phyloP scores from a whole-genome alignment of 2,329 filamentous ascomycete species.

The Fusarium protoensiforme region DNA sequence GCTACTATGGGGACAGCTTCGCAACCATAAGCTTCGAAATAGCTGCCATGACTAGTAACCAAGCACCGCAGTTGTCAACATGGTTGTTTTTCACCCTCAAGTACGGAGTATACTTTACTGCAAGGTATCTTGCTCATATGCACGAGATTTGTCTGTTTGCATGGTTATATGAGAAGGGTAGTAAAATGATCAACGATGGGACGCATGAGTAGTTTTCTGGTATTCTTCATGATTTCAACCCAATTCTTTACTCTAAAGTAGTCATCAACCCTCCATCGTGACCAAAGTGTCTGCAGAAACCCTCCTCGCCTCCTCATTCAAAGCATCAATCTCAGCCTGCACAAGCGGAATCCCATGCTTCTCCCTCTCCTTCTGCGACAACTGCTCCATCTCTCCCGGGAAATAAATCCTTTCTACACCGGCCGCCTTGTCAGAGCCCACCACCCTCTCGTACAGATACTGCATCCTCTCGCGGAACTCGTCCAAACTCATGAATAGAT shows the following conservation, averaged over 20 bases:
- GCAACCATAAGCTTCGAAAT: background rate
- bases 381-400: slow-evolving; percentile 71
- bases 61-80: background rate
- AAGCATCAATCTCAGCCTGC: slow-evolving; percentile 63
- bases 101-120: background rate
- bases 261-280: background rate
- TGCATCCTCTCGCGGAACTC: slow-evolving; percentile 75
- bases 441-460: slow-evolving; percentile 64
- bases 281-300: slow-evolving; percentile 49
- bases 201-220: background rate
- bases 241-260: background rate
- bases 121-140: background rate
- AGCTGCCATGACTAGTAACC: background rate
- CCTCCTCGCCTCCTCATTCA: slow-evolving; percentile 64
- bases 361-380: slow-evolving; percentile 61
- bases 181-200: background rate
- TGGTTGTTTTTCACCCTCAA: background rate
- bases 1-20: background rate
- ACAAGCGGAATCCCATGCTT: slow-evolving; percentile 69
- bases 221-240: background rate
- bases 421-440: slow-evolving; percentile 63
- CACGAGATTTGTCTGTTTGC: background rate
- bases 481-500: slow-evolving; percentile 76
- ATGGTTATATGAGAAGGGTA: background rate
- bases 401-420: slow-evolving; percentile 71